A percentile compares a stretch with the other conserved stretches of the same genome.
Conservation (phyloP, 139 green algal genomes). For the Mesotaenium endlicherianum region DNA sequence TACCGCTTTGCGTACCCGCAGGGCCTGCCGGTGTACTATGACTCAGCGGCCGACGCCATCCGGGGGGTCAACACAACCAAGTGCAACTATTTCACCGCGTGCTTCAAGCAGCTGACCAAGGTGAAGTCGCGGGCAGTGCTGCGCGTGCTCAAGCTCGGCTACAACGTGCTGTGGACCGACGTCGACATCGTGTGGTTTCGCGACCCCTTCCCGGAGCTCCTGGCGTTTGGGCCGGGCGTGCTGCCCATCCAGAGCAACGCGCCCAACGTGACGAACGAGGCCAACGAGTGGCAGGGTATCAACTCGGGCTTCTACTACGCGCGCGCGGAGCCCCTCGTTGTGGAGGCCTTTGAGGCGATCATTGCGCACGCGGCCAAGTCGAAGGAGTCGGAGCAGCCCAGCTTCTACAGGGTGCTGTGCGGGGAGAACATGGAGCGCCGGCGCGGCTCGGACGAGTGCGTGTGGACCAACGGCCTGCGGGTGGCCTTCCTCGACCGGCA, state of each 20-base stretch:
- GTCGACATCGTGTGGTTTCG: conserved; percentile 42
- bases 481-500: conserved; percentile 2
- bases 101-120: conserved; percentile 34
- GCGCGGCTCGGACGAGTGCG: not conserved
- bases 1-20: conserved; percentile 33
- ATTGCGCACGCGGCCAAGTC: conserved; percentile 5
- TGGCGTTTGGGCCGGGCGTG: conserved; percentile 8
- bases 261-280: conserved; percentile 6
- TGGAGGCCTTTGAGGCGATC: conserved; percentile 30
- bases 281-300: not conserved
- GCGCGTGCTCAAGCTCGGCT: conserved; percentile 20
- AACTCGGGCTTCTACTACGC: conserved; percentile 45
- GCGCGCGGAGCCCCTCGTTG: not conserved
- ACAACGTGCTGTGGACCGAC: conserved; percentile 37
- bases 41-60: not conserved
- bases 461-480: conserved; percentile 6
- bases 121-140: conserved; percentile 31
- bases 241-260: conserved; percentile 34
- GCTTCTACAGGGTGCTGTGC: conserved; percentile 30
- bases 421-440: not conserved
- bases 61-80: not conserved
- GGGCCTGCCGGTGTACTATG: conserved; percentile 36
- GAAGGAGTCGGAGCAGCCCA: conserved; percentile 31
- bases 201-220: conserved; percentile 22
- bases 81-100: conserved; percentile 11